phyloP scores from a whole-genome alignment of 2,329 filamentous ascomycete genomes.

The Claviceps quebecensis region DNA sequence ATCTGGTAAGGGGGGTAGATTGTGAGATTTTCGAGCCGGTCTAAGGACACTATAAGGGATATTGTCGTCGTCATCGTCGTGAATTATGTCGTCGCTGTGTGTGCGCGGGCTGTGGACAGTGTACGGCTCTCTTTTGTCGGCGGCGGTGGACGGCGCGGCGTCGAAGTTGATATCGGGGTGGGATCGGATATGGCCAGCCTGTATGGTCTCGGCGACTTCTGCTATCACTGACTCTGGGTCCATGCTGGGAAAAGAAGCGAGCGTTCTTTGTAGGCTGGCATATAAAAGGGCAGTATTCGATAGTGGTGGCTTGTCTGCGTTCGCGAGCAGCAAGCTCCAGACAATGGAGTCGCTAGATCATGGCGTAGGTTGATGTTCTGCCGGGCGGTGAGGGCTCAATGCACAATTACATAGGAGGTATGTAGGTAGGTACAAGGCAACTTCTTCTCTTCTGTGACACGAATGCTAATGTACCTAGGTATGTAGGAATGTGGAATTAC shows the following conservation, averaged over 20 bases:
- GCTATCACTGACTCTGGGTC: conserved; percentile 44
- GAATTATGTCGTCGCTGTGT: conserved; percentile 15
- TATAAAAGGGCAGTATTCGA: background rate
- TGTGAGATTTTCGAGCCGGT: conserved; percentile 31
- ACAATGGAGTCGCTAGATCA: background rate
- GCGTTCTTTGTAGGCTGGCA: too few relatives aligned
- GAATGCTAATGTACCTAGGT: background rate
- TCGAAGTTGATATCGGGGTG: conserved; percentile 61
- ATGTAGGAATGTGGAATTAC: background rate
- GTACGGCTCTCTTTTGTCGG: conserved; percentile 36
- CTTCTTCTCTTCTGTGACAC: too few relatives aligned
- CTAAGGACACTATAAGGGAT: conserved; percentile 53
- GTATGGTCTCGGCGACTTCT: conserved; percentile 65
- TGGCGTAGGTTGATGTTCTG: conserved; percentile 9
- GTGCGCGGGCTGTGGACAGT: conserved; percentile 12
- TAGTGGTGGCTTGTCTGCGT: background rate
- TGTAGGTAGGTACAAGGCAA: too few relatives aligned
- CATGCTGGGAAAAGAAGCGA: conserved; percentile 23
- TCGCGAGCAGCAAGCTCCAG: background rate
- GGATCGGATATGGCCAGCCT: conserved; percentile 64
- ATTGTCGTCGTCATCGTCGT: conserved; percentile 50
- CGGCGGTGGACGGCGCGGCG: conserved; percentile 64
- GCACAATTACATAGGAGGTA: too few relatives aligned
- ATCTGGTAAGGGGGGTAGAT: conserved; percentile 61
- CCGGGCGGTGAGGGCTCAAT: conserved; percentile 15